These are phyloP conservation scores for Botrytis byssoidea DNA, from an alignment of 2,329 filamentous ascomycete species.

Conservation along the genomic window DNA sequence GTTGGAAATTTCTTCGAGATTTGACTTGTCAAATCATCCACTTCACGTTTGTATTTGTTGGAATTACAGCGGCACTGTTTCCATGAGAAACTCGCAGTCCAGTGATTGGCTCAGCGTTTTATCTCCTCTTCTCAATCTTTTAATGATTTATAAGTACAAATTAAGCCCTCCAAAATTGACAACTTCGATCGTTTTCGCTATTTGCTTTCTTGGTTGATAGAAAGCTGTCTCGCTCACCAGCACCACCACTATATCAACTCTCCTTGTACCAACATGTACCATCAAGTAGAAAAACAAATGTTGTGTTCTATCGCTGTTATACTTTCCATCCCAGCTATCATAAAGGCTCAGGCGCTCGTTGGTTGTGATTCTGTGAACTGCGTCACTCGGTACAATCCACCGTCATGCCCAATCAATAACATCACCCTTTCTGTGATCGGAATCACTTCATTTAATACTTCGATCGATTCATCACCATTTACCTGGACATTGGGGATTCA, in stretches of 20 bases:
- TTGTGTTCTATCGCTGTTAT: background rate
- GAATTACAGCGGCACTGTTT: background rate
- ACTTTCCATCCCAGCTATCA: background rate
- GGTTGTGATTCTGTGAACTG: background rate
- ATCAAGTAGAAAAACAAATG: background rate
- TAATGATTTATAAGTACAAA: background rate
- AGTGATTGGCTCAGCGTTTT: background rate
- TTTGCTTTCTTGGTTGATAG: background rate
- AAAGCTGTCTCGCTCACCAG: background rate
- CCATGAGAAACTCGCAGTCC: background rate
- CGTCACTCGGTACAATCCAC: background rate
- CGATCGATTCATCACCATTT: background rate
- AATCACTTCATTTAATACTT: slow-evolving; percentile 5
- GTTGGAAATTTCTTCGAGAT: background rate
- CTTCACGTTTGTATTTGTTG: background rate
- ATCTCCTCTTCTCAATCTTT: background rate
- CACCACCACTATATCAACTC: background rate
- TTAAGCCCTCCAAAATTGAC: background rate
- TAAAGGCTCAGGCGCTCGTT: background rate
- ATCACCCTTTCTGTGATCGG: background rate
- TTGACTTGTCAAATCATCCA: background rate
- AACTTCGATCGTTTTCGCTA: background rate
- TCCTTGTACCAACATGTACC: too few relatives aligned
- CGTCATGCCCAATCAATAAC: background rate
- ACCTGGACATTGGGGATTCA: background rate